Percentiles rank a stretch among this genome's conserved stretches.
Evolutionary conservation across 2,329 filamentous ascomycete genomes (phyloP).

Genomic region (Penicillium verrucosum): DNA sequence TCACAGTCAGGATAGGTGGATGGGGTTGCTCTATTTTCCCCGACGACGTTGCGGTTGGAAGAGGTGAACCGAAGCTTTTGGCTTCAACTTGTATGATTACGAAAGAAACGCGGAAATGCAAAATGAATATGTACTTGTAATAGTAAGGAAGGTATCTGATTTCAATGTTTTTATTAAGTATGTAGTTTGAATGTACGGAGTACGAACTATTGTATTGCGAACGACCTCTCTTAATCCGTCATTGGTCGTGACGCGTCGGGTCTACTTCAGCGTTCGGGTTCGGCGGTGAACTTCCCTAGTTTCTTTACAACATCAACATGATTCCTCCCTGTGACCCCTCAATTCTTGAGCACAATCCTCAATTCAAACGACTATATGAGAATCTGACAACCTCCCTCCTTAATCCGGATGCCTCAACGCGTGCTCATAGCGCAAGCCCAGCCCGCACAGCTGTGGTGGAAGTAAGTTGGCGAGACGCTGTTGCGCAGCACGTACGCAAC

Average conservation of each 20-base stretch:
- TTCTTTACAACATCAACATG: conserved; percentile 31
- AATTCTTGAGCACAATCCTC: conserved; percentile 41
- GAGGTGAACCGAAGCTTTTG: conserved; percentile 15
- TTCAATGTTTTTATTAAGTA: neutral
- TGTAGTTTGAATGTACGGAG: neutral
- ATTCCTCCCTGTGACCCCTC: conserved; percentile 42
- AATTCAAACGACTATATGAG: conserved; percentile 43
- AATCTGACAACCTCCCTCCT: conserved; percentile 38
- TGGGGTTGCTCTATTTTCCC: conserved; percentile 14
- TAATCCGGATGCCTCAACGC: conserved; percentile 42
- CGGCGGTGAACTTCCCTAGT: conserved; percentile 20
- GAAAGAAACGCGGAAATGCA: conserved; percentile 39
- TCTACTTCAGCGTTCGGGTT: conserved; percentile 9
- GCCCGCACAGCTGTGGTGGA: conserved; percentile 30
- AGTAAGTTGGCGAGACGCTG: conserved; percentile 26
- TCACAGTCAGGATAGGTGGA: neutral
- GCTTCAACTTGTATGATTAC: conserved; percentile 38
- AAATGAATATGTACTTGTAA: conserved; percentile 24
- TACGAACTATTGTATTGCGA: neutral
- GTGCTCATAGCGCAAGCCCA: conserved; percentile 29
- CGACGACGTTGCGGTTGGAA: conserved; percentile 12
- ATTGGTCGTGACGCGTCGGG: neutral
- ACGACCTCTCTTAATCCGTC: neutral
- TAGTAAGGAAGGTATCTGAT: conserved; percentile 1
- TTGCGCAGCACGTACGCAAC: neutral